Base-by-base conservation (phyloP, 169 alveolate genomes). In the Cryptosporidium meleagridis region DNA sequence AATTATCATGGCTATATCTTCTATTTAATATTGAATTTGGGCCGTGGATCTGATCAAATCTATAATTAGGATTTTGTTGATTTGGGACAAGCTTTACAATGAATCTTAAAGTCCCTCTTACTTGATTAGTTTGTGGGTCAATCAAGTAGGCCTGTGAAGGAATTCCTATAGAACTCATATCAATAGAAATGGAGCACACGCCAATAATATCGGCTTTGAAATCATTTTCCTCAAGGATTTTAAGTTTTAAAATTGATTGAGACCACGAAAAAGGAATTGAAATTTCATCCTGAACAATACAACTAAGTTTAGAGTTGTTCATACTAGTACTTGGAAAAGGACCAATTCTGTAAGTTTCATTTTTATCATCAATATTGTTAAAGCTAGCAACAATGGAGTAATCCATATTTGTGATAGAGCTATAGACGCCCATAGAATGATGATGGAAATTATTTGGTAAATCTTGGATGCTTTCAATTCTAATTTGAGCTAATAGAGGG, bases 31-130 rank as follows among this genome's bases (percentile, higher is more conserved):
- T 80, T 14, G 89, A 80, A 51, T 80, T 80, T 44, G 89, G 89
- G 55, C 89, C 89, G 29, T 80, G 59, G 5, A 80, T 62, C 62
- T 80, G 89, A 10, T 80, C 89, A 80, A 23, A 80, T 62, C 89
- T 80, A 48, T 62, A 80, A 65, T 80, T 80, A 39, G 89, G 89
- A 45, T 80, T 80, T 35, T 59, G 75, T 45, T 80, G 73, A 48
- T 80, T 80, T 18, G 89, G 89, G 5, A 65, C 89, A 23, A 80
- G 29, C 37, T 80, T 80, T 37, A 80, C 65, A 21, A 65, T 16
- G 45, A 80, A 80, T 18, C 89, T 35, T 16, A 80, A 62, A 31
- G 80, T 80, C 1, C 89, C 89, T 48, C 35, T 65, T 41, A 62
- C 45, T 29, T 80, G 89, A 51, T 39, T 80, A 0, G 75, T 80